These are phyloP conservation scores for Arthroderma uncinatum DNA, from an alignment of 2,329 filamentous ascomycete genomes.

Conservation along the genomic window DNA sequence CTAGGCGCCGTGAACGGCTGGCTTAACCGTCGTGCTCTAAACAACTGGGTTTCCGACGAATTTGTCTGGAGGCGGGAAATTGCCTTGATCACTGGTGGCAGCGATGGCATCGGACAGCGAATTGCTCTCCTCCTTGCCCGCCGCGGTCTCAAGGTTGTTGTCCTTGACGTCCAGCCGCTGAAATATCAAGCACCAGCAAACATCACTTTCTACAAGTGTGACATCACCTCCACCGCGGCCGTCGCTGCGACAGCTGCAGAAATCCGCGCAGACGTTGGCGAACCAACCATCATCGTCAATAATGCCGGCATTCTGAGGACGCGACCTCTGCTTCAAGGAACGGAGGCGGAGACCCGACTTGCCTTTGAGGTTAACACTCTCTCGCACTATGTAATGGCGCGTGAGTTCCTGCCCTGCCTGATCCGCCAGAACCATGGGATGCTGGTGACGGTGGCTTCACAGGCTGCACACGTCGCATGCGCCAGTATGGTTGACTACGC, in stretches of 20 bases:
- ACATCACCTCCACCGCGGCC: conserved; percentile 50
- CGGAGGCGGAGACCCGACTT: conserved; percentile 49
- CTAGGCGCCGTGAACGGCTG: conserved; percentile 40
- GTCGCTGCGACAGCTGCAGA: conserved; percentile 43
- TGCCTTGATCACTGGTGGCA: conserved; percentile 63
- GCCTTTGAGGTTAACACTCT: conserved; percentile 63
- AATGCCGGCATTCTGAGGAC: conserved; percentile 56
- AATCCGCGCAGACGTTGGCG: conserved; percentile 42
- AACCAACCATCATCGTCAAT: conserved; percentile 61
- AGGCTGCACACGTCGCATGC: conserved; percentile 50
- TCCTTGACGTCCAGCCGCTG: conserved; percentile 57
- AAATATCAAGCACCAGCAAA: conserved; percentile 31
- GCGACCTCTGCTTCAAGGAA: conserved; percentile 49
- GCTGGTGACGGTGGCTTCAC: conserved; percentile 57
- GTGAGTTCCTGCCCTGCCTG: conserved; percentile 58
- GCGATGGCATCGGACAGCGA: conserved; percentile 58
- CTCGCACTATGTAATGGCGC: conserved; percentile 54
- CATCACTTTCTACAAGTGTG: conserved; percentile 59
- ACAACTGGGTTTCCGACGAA: conserved; percentile 31
- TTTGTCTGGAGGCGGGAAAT: conserved; percentile 54
- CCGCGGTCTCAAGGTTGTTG: conserved; percentile 54
- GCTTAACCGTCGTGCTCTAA: conserved; percentile 41
- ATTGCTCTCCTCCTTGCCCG: conserved; percentile 56
- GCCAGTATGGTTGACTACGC: conserved; percentile 59
- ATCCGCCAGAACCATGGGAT: conserved; percentile 56